Conservation (phyloP, 1,139 yeast genomes). For the Saccharomyces hybrid region DNA sequence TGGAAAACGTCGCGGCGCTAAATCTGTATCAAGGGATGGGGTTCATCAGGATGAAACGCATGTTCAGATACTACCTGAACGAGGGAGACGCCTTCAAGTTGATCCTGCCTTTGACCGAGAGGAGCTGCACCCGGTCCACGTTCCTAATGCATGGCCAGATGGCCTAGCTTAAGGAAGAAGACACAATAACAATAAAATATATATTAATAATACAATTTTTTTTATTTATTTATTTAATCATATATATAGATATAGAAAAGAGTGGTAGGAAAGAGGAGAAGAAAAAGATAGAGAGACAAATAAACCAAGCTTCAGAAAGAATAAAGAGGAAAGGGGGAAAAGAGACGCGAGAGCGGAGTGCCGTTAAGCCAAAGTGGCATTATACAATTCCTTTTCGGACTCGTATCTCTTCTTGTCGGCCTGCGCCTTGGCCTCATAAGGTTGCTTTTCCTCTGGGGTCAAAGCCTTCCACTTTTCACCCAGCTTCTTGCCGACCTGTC, state of each 20-base stretch:
- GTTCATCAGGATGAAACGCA: constrained; percentile 69
- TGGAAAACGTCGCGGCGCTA: constrained; percentile 69
- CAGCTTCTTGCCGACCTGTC: constrained; percentile 82
- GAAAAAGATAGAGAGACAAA: not conserved
- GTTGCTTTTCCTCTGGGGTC: constrained; percentile 68
- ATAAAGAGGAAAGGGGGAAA: not conserved
- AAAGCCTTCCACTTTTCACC: constrained; percentile 97
- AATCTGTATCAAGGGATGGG: constrained; percentile 79
- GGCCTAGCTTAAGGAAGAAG: not conserved
- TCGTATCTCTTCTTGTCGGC: constrained; percentile 97
- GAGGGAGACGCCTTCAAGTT: constrained; percentile 89
- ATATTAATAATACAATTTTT: not conserved
- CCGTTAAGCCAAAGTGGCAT: constrained; percentile 34
- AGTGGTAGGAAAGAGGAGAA: not conserved
- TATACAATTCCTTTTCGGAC: constrained; percentile 87
- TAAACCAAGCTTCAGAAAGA: not conserved
- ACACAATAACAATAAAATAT: not conserved
- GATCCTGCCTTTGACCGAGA: constrained; percentile 55
- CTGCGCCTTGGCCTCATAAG: constrained; percentile 88
- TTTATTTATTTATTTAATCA: not conserved
- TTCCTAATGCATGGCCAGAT: constrained; percentile 22
- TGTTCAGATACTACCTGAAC: constrained; percentile 79
- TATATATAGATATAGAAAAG: not conserved
- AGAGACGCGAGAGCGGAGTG: not conserved
- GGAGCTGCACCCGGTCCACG: constrained; percentile 39